Base-by-base conservation (phyloP, 352 stramenopile species). In the Phytopythium vexans region DNA sequence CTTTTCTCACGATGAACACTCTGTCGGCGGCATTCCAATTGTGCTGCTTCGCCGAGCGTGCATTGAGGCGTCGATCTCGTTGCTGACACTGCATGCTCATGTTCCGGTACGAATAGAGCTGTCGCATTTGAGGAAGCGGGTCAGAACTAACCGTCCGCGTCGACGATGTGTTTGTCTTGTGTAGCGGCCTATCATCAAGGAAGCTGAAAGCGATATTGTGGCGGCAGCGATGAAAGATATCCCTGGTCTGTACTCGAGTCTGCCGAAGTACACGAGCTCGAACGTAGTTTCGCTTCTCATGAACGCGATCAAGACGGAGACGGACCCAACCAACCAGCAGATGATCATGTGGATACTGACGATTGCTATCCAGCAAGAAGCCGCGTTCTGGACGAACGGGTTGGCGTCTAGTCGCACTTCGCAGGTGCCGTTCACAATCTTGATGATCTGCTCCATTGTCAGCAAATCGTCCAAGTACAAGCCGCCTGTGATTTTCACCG, bases 291-390 rank as follows among this genome's bases (percentile, higher is more conserved):
- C 77, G 16, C 55, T 95, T 8, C 58, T 95, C 12, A 89, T 90
- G 68, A 89, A 84, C 48, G 81, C 79, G 11, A 81, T 92, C 44
- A 95, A 95, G 49, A 81, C 67, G 0, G 85, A 95, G 55, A 77
- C 53, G 34, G 85, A 95, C 43, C 82, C 85, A 5, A 93, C 85
- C 10, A 95, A 95, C 58, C 82, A 92, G 61, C 85, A 95, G 52
- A 93, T 95, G 85, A 88, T 88, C 47, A 86, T 95, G 61, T 95
- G 85, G 85, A 73, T 92, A 47, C 67, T 95, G 46, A 89, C 81
- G 2, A 82, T 95, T 14, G 85, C 85, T 2, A 92, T 93, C 44
- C 82, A 93, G 52, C 81, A 95, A 60, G 85, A 95, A 57, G 83
- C 82, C n/a, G 76, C 76, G 33, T 90, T 88, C 49, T 95, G 85